Evolutionary conservation across 129 eudicot species (phyloP).

Genomic region (Scalesia atractyloides): DNA sequence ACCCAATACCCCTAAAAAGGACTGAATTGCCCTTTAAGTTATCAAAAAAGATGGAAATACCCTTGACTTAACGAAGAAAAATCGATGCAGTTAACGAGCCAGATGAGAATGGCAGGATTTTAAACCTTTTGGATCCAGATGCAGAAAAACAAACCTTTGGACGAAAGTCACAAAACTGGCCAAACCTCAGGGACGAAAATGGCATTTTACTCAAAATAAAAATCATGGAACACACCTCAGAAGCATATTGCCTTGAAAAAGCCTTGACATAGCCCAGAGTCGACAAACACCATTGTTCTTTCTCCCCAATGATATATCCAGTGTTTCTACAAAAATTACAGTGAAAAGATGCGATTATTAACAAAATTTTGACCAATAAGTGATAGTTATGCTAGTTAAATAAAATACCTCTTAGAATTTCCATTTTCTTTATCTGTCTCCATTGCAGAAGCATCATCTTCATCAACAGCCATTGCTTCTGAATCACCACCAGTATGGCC

Average conservation of each 20-base stretch:
- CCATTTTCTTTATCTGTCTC: conserved; percentile 78
- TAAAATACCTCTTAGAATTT: conserved; percentile 51
- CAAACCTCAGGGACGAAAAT: too few species aligned
- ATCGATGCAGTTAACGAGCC: too few species aligned
- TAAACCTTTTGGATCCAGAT: too few species aligned
- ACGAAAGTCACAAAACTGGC: too few species aligned
- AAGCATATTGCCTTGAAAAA: conserved; percentile 90
- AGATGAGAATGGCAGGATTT: too few species aligned
- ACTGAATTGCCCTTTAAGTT: too few species aligned
- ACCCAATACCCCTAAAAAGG: too few species aligned
- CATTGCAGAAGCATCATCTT: conserved; percentile 69
- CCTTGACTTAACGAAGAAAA: too few species aligned
- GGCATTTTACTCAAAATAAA: not conserved
- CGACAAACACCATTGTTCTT: conserved; percentile 88
- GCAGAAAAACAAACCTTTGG: too few species aligned
- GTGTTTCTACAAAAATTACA: conserved; percentile 15
- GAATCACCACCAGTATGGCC: conserved; percentile 39
- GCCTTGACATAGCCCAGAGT: conserved; percentile 93
- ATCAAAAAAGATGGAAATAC: too few species aligned
- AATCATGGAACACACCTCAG: conserved; percentile 57
- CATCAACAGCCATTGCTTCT: conserved; percentile 84
- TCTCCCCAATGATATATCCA: conserved; percentile 60
- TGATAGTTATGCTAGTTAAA: not conserved
- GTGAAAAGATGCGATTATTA: not conserved
- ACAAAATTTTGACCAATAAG: conserved; percentile 1